These are phyloP conservation scores for Dianthus caryophyllus DNA, from an alignment of 148 eudicot genomes.

Conservation along the genomic window DNA sequence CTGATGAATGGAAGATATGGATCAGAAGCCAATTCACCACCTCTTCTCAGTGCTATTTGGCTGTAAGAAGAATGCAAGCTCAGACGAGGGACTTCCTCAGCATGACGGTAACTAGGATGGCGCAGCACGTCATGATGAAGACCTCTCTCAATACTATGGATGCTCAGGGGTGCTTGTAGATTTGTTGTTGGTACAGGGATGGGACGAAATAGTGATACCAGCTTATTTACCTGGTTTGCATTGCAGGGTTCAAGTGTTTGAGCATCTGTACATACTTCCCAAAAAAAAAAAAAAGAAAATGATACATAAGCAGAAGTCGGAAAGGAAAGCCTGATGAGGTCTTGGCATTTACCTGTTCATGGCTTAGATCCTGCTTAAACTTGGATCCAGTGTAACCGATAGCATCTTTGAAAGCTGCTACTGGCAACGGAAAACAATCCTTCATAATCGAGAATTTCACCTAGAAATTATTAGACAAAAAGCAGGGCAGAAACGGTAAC, in stretches of 20 bases:
- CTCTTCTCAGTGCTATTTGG: background rate
- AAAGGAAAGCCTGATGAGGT: background rate
- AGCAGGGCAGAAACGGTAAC: background rate
- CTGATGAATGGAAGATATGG: background rate
- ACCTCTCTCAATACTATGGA: background rate
- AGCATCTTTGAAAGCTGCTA: constrained; percentile 43
- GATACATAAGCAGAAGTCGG: background rate
- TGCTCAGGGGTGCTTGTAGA: constrained; percentile 10
- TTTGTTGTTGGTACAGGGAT: constrained; percentile 5
- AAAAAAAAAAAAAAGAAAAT: background rate
- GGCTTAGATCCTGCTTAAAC: constrained; percentile 52
- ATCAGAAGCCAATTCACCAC: background rate
- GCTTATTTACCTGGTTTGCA: constrained; percentile 22
- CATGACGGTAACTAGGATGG: background rate
- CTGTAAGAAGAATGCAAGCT: constrained; percentile 6
- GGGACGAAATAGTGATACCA: constrained; percentile 24
- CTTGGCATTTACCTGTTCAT: constrained; percentile 24
- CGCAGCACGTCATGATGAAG: background rate
- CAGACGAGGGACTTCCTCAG: background rate
- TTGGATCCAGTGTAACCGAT: constrained; percentile 45
- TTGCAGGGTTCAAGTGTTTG: background rate
- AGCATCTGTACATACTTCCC: background rate
- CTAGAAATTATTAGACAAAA: constrained; percentile 25
- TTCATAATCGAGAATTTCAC: constrained; percentile 52
- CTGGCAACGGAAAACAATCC: constrained; percentile 66